Conservation (phyloP, 345 rosid genomes). For the Hypericum perforatum region DNA sequence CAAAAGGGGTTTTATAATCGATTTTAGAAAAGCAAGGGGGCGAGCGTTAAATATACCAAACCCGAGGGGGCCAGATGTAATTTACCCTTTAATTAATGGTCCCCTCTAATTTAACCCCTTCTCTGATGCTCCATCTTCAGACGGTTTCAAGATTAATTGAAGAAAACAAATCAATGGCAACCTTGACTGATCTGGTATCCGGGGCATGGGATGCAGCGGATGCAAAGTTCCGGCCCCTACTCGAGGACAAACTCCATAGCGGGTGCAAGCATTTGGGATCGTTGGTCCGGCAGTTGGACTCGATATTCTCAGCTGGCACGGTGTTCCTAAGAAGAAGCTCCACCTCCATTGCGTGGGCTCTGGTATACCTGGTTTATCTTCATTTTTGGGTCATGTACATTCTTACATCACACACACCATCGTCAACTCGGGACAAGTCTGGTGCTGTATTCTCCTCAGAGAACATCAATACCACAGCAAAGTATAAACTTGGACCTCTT, state of each 20-base stretch:
- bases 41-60: no score
- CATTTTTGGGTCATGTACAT: slow-evolving; percentile 92
- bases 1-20: no score
- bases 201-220: slow-evolving; percentile 46
- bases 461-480: slow-evolving; percentile 51
- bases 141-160: slow-evolving; percentile 69
- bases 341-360: slow-evolving; percentile 57
- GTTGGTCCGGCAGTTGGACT: slow-evolving; percentile 58
- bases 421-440: slow-evolving; percentile 38
- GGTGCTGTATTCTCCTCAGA: slow-evolving; percentile 71
- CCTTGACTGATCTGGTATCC: slow-evolving; percentile 51
- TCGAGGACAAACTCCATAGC: slow-evolving; percentile 51
- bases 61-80: no score
- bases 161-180: slow-evolving; percentile 36
- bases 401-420: slow-evolving; percentile 37
- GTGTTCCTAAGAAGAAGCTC: slow-evolving; percentile 72
- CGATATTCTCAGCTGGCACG: slow-evolving; percentile 61
- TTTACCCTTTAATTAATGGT: no score
- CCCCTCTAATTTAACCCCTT: no score
- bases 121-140: slow-evolving; percentile 21
- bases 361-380: slow-evolving; percentile 60
- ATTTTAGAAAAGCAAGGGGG: no score
- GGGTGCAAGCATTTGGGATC: slow-evolving; percentile 69
- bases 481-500: slow-evolving; percentile 11
- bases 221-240: slow-evolving; percentile 40